Evolutionary conservation across 108 stramenopile genomes (phyloP), one percentile per base, ranked within the genome.

Genomic region (Nitzschia sp.): DNA sequence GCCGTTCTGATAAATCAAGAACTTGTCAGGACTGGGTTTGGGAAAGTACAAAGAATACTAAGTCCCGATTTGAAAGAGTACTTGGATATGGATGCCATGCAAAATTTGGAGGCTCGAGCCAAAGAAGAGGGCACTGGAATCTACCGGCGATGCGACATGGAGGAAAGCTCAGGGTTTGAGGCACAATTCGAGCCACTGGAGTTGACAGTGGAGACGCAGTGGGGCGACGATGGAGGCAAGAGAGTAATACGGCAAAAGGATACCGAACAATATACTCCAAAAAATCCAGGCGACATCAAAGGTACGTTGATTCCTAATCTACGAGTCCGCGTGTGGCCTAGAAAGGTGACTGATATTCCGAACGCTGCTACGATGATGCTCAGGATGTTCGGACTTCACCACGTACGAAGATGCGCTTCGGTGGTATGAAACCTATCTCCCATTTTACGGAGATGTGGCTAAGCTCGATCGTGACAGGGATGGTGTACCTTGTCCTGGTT

Each of bases 401-500:
- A 74, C 69, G 0, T 89, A 85, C 50, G 87, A 89, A 65, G 82
- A 84, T 45, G 82, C 82, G 22, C 68, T 88, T 17, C 33, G 58
- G 3, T 85, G 73, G 74, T 89, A 71, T 69, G 87, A 89, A 62
- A 68, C 17, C 25, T 88, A 77, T 58, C 19, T 44, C 36, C 83
- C 80, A 1, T 79, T 63, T 47, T 81, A 81, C 59, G 82, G 85
- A 13, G 84, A 85, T 67, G 80, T 83, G 2, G 87, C 82, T 15
- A 79, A 76, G 52, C 66, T 89, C 29, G 87, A 89, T 73, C 73
- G 85, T 15, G 80, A 89, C 70, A 66, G 71, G 1, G 87, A 89
- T 63, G 87, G 87, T 9, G 66, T 89, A 45, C 87, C 87, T 11
- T 89, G 87, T 72, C 82, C 87, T n/a, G 80, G 82, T 11, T 46